phyloP scores from a whole-genome alignment of 2,329 filamentous ascomycete genomes.

The Orbilia brochopaga region DNA sequence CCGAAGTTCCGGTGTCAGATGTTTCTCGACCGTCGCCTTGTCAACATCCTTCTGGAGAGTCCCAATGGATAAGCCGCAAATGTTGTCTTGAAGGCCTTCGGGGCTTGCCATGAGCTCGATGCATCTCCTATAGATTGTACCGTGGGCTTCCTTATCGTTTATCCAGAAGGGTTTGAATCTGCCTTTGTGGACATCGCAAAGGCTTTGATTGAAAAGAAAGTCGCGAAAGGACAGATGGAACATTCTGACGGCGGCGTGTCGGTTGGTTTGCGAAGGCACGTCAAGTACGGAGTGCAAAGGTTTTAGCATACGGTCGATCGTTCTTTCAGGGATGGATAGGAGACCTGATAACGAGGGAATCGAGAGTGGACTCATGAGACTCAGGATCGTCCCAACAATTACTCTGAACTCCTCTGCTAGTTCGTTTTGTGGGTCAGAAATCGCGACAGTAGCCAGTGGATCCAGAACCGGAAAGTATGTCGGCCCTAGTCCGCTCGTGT shows the following conservation, averaged over 20 bases:
- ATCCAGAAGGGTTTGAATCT: background rate
- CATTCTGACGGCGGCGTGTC: background rate
- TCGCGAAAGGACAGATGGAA: constrained; percentile 10
- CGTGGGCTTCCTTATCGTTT: background rate
- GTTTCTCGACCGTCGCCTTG: constrained; percentile 19
- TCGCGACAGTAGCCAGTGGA: background rate
- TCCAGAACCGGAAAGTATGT: background rate
- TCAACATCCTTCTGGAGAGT: background rate
- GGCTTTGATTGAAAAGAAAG: background rate
- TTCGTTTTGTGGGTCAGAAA: background rate
- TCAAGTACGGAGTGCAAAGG: background rate
- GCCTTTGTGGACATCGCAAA: background rate
- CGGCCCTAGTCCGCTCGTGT: background rate
- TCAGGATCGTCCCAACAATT: background rate
- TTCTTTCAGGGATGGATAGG: background rate
- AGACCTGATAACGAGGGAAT: background rate
- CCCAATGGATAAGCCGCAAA: background rate
- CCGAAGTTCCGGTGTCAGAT: constrained; percentile 51
- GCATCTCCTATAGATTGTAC: background rate
- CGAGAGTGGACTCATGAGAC: background rate
- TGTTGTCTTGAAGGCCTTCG: background rate
- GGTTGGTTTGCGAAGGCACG: background rate
- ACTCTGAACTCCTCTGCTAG: background rate
- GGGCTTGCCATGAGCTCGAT: background rate
- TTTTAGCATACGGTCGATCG: background rate